Evolutionary conservation across 192 early-diverging fungal species (phyloP), one percentile per base, ranked within the genome.

Genomic region (Backusella morwellensis): DNA sequence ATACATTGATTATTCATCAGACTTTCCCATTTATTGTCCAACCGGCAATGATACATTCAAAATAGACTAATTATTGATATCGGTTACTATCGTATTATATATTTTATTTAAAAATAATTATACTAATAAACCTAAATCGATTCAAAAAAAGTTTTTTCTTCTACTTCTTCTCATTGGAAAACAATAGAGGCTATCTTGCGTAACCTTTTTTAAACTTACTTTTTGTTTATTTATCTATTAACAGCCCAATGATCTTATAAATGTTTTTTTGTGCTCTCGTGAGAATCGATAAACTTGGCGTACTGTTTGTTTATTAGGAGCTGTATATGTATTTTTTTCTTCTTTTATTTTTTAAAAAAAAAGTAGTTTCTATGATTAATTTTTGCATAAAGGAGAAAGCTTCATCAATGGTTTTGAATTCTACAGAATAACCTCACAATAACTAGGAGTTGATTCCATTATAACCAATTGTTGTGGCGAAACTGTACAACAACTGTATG

Each of bases 361-460:
- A 54, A 56, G 54, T 9, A 21, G 19, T 21, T 56, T 56, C 9
- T 40, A 56, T 56, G 19, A 56, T 56, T 56, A 2, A 56, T 26
- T 56, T 56, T 56, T 56, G 54, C 54, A 56, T 56, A 56, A 56
- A 56, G 54, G 54, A 56, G 54, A 26, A 8, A 56, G 2, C n/a
- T n/a, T 56, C 21, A 56, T 56, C n/a, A 56, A 56, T 56, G 54
- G 54, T 56, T 56, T 56, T 56, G 54, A 56, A 56, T 56, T 56
- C 21, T 56, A 56, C 54, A 56, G 54, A 56, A 56, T 56, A 56
- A 56, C 54, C 54, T 56, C 54, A 56, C 54, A 56, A 56, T 56
- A 56, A 21, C 54, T 21, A 56, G 54, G 54, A 56, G 54, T 56
- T 21, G 12, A 44, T 14, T 17, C 54, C 5, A 21, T 56, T 56